Evolutionary conservation across 2,329 filamentous ascomycete species (phyloP).

Genomic region (Neocucurbitaria cava): DNA sequence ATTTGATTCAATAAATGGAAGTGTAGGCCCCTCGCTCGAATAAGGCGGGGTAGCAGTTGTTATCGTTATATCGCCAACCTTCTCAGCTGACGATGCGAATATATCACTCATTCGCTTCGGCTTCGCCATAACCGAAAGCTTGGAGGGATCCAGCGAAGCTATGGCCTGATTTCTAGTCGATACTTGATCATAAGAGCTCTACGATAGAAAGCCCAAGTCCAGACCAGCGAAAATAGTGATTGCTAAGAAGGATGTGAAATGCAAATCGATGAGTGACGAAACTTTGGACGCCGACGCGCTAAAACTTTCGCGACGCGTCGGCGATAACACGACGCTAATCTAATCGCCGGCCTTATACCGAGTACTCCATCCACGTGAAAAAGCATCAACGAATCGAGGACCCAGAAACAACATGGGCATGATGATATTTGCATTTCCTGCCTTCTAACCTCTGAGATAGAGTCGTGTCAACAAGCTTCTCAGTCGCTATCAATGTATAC

Average conservation of each 20-base stretch:
- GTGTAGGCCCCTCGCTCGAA: slow-evolving; percentile 31
- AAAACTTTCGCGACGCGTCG: neutral
- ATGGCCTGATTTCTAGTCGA: no score
- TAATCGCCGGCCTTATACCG: neutral
- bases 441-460: no score
- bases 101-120: slow-evolving; percentile 31
- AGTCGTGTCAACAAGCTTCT: no score
- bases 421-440: no score
- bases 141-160: neutral
- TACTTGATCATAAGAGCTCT: neutral
- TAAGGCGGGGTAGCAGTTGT: slow-evolving; percentile 14
- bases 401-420: no score
- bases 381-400: no score
- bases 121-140: slow-evolving; percentile 3
- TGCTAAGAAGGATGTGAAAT: neutral
- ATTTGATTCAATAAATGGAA: slow-evolving; percentile 18
- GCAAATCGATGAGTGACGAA: neutral
- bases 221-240: neutral
- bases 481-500: no score
- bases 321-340: neutral
- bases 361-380: no score
- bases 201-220: neutral
- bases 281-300: neutral
- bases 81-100: slow-evolving; percentile 21
- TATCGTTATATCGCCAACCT: slow-evolving; percentile 4